Conservation (phyloP, 176 grass and related monocot genomes). For the Dactylis glomerata region DNA sequence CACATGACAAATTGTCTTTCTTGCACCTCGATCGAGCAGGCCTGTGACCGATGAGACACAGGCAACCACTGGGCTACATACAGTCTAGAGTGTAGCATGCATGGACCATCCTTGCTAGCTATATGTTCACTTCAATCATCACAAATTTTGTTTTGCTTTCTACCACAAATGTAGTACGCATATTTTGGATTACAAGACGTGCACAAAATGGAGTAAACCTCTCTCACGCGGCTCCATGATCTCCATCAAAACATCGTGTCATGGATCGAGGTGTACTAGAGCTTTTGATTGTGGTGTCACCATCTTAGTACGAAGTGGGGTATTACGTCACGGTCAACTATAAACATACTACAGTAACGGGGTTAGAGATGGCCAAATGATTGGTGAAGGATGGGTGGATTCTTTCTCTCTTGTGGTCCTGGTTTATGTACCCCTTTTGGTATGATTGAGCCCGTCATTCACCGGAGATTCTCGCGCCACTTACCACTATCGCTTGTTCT, state of each 20-base stretch:
- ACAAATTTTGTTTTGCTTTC: background rate
- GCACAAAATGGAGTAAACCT: background rate
- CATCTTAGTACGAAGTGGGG: slow-evolving; percentile 13
- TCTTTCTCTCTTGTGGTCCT: background rate
- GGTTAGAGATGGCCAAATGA: background rate
- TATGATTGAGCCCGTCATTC: slow-evolving; percentile 24
- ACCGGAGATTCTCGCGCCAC: background rate
- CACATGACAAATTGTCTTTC: slow-evolving; percentile 15
- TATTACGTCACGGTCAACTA: slow-evolving; percentile 22
- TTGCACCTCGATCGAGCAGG: background rate
- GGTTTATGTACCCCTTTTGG: background rate
- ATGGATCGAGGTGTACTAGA: background rate
- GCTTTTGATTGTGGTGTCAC: background rate
- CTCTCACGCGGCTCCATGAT: background rate
- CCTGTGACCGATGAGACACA: background rate
- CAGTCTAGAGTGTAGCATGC: background rate
- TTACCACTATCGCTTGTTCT: background rate
- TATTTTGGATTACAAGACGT: background rate
- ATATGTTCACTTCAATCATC: background rate
- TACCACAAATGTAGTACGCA: background rate
- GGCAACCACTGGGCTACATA: background rate
- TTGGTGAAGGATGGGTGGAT: background rate
- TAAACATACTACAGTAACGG: background rate
- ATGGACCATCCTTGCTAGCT: background rate
- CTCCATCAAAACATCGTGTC: background rate